These are phyloP conservation scores for Phytophthora hibernalis DNA, from an alignment of 352 stramenopile genomes.

Conservation along the genomic window DNA sequence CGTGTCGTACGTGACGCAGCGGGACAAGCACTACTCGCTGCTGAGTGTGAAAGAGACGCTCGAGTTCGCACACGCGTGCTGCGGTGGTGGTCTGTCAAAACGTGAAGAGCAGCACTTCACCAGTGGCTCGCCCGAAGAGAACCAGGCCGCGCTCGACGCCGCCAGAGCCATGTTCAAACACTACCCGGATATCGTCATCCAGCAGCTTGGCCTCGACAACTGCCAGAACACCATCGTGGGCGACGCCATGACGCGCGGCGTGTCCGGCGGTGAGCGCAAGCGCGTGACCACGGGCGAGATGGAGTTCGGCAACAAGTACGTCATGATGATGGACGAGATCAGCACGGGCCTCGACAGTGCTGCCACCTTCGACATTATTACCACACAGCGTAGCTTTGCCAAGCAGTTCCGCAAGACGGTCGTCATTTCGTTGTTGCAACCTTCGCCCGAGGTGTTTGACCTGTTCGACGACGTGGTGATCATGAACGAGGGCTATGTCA, in stretches of 20 bases:
- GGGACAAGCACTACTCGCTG: slow-evolving; percentile 48
- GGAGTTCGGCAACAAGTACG: slow-evolving; percentile 83
- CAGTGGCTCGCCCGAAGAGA: slow-evolving; percentile 39
- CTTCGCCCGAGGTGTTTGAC: slow-evolving; percentile 91
- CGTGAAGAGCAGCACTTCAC: slow-evolving; percentile 24
- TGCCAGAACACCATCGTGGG: slow-evolving; percentile 73
- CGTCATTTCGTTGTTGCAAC: slow-evolving; percentile 90
- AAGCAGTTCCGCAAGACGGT: slow-evolving; percentile 60
- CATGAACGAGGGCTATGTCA: slow-evolving; percentile 89
- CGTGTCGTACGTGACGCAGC: slow-evolving; percentile 48
- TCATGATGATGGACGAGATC: slow-evolving; percentile 89
- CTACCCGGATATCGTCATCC: slow-evolving; percentile 52
- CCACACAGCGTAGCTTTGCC: slow-evolving; percentile 52
- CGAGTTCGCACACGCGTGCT: slow-evolving; percentile 46
- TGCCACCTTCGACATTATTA: slow-evolving; percentile 71
- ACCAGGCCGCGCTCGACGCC: slow-evolving; percentile 34
- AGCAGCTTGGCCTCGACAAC: slow-evolving; percentile 56
- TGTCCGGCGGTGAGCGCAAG: slow-evolving; percentile 80
- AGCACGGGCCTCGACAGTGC: slow-evolving; percentile 72
- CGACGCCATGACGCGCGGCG: slow-evolving; percentile 64
- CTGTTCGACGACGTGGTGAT: slow-evolving; percentile 95
- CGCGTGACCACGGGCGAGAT: slow-evolving; percentile 81
- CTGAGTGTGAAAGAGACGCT: slow-evolving; percentile 67
- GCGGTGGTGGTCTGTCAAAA: slow-evolving; percentile 27
- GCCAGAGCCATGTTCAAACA: slow-evolving; percentile 39